Evolutionary conservation across 495 filamentous ascomycete genomes (phyloP).

Genomic region (Neurospora sublineolata): DNA sequence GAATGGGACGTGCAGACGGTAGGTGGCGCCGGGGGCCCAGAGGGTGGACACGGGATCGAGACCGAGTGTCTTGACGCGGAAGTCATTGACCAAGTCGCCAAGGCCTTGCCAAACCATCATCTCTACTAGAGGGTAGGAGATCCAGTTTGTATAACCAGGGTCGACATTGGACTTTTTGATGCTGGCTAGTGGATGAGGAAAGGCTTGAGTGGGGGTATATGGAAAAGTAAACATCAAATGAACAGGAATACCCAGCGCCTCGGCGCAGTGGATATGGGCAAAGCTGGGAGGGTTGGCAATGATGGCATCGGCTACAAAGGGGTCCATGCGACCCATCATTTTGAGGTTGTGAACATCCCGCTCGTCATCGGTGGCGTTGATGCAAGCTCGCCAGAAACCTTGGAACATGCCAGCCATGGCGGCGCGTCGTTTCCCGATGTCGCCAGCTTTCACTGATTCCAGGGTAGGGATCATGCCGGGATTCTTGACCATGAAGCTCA

Average conservation of each 20-base stretch:
- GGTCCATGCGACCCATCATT: constrained; percentile 42
- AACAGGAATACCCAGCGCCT: constrained; percentile 65
- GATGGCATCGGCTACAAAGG: constrained; percentile 72
- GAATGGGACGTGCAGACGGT: constrained; percentile 56
- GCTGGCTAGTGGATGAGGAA: constrained; percentile 63
- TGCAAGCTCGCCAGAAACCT: constrained; percentile 73
- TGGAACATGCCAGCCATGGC: constrained; percentile 59
- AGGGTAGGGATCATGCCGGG: constrained; percentile 66
- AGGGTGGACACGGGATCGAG: constrained; percentile 56
- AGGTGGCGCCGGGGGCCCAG: constrained; percentile 53
- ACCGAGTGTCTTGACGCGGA: constrained; percentile 51
- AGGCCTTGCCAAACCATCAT: constrained; percentile 75
- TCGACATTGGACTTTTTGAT: constrained; percentile 52
- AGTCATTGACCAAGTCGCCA: constrained; percentile 64
- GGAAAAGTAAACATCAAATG: constrained; percentile 80
- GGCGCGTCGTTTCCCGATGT: constrained; percentile 51
- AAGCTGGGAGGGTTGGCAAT: constrained; percentile 80
- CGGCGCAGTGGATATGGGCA: constrained; percentile 71
- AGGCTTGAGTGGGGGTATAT: constrained; percentile 55
- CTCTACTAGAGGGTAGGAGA: constrained; percentile 65
- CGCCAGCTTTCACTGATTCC: constrained; percentile 53
- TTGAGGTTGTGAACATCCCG: constrained; percentile 36
- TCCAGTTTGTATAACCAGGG: constrained; percentile 52
- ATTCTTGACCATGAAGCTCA: constrained; percentile 84
- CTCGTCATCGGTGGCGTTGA: constrained; percentile 51